Evolutionary conservation across 768 basidiomycete genomes (phyloP).

Genomic region (Boletus rubroflammeus): DNA sequence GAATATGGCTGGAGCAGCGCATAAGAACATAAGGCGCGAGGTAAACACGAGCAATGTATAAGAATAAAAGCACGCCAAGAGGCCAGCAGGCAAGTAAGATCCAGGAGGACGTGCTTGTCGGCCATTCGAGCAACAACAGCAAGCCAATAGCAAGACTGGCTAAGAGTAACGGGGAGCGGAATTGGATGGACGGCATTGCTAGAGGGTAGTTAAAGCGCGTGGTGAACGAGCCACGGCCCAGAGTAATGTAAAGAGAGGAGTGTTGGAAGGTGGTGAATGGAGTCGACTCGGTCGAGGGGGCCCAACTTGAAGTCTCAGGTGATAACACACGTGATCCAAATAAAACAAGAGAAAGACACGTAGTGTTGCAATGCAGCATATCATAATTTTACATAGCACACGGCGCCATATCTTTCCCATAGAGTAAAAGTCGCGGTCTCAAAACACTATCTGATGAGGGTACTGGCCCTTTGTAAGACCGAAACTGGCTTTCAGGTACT

Average conservation of each 20-base stretch:
- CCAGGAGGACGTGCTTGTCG: constrained; percentile 32
- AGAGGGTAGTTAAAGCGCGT: background rate
- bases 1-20: constrained; percentile 55
- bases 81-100: constrained; percentile 46
- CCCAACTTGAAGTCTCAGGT: background rate
- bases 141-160: constrained; percentile 9
- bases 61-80: constrained; percentile 49
- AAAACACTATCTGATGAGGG: constrained; percentile 94
- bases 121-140: constrained; percentile 19
- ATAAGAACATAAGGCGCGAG: constrained; percentile 62
- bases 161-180: constrained; percentile 9
- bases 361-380: constrained; percentile 22
- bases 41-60: constrained; percentile 60
- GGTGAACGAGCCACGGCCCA: background rate
- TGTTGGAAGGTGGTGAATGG: background rate
- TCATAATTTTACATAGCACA: constrained; percentile 25
- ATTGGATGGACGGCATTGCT: constrained; percentile 7
- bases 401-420: constrained; percentile 14
- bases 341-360: constrained; percentile 14
- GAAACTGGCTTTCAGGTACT: constrained; percentile 91
- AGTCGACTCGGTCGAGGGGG: too few relatives aligned
- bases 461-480: constrained; percentile 96
- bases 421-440: constrained; percentile 26
- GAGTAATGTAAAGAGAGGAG: constrained; percentile 2
- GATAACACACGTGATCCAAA: constrained; percentile 13